Base-by-base conservation (phyloP, 768 basidiomycete species). In the Scleroderma bovista region DNA sequence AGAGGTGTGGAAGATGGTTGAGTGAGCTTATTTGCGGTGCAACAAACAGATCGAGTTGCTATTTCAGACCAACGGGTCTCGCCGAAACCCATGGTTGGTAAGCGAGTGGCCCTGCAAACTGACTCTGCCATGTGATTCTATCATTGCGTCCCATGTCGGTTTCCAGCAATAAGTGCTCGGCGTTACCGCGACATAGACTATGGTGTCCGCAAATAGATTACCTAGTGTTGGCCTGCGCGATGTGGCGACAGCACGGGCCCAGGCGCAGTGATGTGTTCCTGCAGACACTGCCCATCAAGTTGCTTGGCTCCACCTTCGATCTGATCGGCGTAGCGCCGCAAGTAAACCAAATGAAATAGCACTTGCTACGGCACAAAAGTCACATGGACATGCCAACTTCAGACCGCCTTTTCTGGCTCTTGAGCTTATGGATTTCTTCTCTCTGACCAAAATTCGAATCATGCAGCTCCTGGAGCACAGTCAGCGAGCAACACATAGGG, bases 361-460 rank as follows among this genome's bases (percentile, higher is more conserved):
- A 29, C 26, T 29, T 12, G 15, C 12, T 1, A 6, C 16, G 7
- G 24, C n/a, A 22, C 16, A 22, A 26, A 43, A 24, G 26, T 43
- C 24, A 43, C 24, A 43, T 29, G 41, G 8, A 6, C 6, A 9
- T 26, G 24, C 31, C 11, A 29, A 40, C 45, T 4, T 40, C 51
- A 41, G 49, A 31, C 40, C 51, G 56, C 44, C 54, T 52, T 58
- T 60, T 68, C 58, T 54, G 53, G 43, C 41, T 50, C 57, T 93
- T 93, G 44, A 82, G 73, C 63, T 73, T 78, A 62, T 93, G 81
- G 34, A 90, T 85, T 68, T 86, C 83, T 68, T 95, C 91, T 47
- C 93, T 77, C 64, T 85, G 80, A 19, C 93, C 95, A 70, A 96
- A 96, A 53, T 86, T 79, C 16, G 90, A 86, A 56, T 92, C 89